phyloP scores from a whole-genome alignment of 768 basidiomycete species.

The Amanita brunnescens region DNA sequence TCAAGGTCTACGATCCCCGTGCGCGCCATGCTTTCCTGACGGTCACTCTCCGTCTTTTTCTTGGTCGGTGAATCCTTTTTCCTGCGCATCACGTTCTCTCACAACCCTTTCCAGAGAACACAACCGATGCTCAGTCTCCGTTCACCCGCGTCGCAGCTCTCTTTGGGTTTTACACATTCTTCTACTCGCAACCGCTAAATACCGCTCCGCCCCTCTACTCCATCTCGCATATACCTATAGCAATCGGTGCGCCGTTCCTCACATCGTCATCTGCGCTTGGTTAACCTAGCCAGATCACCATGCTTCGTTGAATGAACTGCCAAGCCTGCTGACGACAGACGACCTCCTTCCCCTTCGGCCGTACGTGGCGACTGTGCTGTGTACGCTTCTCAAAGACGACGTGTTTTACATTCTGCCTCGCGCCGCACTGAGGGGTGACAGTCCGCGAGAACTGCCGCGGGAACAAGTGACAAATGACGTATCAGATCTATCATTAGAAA shows the following conservation, averaged over 20 bases:
- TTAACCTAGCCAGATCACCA: constrained; percentile 42
- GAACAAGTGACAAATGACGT: constrained; percentile 40
- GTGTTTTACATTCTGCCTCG: constrained; percentile 56
- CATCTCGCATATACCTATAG: constrained; percentile 49
- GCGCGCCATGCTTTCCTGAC: constrained; percentile 56
- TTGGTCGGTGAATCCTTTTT: constrained; percentile 33
- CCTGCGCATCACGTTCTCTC: constrained; percentile 1
- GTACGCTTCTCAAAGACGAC: constrained; percentile 34
- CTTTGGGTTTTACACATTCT: constrained; percentile 66
- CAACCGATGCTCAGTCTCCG: constrained; percentile 38
- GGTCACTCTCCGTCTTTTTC: constrained; percentile 52
- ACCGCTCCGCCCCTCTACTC: constrained; percentile 42
- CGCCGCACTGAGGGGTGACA: constrained; percentile 39
- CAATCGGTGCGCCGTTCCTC: constrained; percentile 37
- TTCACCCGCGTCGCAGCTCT: constrained; percentile 51
- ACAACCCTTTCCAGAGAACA: constrained; percentile 36
- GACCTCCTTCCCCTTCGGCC: constrained; percentile 39
- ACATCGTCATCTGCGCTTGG: background rate
- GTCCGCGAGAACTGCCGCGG: constrained; percentile 60
- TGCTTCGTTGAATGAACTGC: constrained; percentile 37
- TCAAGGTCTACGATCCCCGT: constrained; percentile 63
- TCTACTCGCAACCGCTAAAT: constrained; percentile 53
- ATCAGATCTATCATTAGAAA: constrained; percentile 25
- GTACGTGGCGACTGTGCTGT: constrained; percentile 41
- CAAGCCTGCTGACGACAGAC: constrained; percentile 32